These are phyloP conservation scores for Juglanconis oblonga DNA, from an alignment of 2,329 filamentous ascomycete genomes.

Conservation along the genomic window DNA sequence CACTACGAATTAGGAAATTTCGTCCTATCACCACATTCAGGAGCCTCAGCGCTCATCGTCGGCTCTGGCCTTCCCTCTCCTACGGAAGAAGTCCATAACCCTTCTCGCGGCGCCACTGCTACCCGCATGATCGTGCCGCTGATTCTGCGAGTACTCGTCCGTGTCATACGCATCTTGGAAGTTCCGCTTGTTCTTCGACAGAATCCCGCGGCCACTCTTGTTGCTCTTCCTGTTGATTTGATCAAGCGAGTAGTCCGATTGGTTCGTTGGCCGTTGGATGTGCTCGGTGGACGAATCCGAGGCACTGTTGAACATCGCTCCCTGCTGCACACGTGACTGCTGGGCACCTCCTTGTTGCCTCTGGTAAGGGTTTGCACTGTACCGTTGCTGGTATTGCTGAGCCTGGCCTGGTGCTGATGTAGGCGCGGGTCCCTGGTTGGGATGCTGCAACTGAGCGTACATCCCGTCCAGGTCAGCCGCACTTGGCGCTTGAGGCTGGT, in stretches of 20 bases:
- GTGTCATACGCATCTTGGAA: conserved; percentile 88
- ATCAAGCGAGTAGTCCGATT: conserved; percentile 37
- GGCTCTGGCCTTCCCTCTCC: conserved; percentile 73
- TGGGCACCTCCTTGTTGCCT: conserved; percentile 27
- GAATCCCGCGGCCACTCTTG: conserved; percentile 46
- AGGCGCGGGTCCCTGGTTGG: conserved; percentile 25
- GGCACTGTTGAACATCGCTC: conserved; percentile 44
- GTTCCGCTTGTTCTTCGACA: conserved; percentile 77
- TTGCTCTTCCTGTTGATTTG: conserved; percentile 39
- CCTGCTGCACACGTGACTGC: conserved; percentile 46
- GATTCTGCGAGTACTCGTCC: conserved; percentile 53
- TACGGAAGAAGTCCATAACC: conserved; percentile 98
- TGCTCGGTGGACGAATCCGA: conserved; percentile 54
- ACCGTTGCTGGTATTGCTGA: conserved; percentile 39
- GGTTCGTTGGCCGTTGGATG: conserved; percentile 39
- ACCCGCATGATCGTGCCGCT: conserved; percentile 63
- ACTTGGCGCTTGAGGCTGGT: conserved; percentile 25
- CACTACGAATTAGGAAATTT: not conserved
- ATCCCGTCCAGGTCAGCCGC: conserved; percentile 29
- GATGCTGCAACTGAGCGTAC: conserved; percentile 29
- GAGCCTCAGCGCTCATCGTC: conserved; percentile 50
- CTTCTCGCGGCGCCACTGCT: conserved; percentile 84
- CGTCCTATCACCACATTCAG: not conserved
- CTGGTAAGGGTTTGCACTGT: conserved; percentile 36
- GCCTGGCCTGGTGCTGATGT: conserved; percentile 29